These are phyloP conservation scores for Aphanomyces invadans DNA, from an alignment of 352 stramenopile species.

Conservation along the genomic window DNA sequence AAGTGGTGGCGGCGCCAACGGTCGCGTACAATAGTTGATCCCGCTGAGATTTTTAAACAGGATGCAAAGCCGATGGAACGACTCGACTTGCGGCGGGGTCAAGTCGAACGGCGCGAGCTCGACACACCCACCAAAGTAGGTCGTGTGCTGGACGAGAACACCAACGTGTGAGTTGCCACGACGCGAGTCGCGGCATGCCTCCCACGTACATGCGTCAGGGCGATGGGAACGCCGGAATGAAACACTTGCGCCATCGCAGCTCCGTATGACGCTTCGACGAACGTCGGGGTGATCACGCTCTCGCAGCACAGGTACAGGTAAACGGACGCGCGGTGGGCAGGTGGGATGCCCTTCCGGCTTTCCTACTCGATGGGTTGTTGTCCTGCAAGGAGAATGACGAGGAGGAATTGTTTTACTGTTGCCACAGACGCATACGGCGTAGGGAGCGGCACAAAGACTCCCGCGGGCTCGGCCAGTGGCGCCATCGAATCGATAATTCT, in stretches of 20 bases:
- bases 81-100: neutral
- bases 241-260: slow-evolving; percentile 1
- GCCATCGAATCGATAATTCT: too few species aligned
- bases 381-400: neutral
- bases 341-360: neutral
- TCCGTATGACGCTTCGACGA: neutral
- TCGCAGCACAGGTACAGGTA: slow-evolving; percentile 10
- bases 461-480: neutral
- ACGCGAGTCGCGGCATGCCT: too few species aligned
- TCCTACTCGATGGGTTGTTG: neutral
- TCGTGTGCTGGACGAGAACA: neutral
- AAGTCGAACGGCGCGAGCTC: neutral
- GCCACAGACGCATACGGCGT: neutral
- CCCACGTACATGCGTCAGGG: neutral
- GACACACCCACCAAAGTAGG: neutral
- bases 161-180: too few species aligned
- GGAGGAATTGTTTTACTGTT: neutral
- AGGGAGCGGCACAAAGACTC: neutral
- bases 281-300: neutral
- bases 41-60: neutral
- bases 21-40: slow-evolving; percentile 3
- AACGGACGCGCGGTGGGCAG: neutral
- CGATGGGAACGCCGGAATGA: neutral
- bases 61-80: neutral
- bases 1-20: too few species aligned